phyloP scores from a whole-genome alignment of 164 flowering plant genomes.

The Warburgia ugandensis region DNA sequence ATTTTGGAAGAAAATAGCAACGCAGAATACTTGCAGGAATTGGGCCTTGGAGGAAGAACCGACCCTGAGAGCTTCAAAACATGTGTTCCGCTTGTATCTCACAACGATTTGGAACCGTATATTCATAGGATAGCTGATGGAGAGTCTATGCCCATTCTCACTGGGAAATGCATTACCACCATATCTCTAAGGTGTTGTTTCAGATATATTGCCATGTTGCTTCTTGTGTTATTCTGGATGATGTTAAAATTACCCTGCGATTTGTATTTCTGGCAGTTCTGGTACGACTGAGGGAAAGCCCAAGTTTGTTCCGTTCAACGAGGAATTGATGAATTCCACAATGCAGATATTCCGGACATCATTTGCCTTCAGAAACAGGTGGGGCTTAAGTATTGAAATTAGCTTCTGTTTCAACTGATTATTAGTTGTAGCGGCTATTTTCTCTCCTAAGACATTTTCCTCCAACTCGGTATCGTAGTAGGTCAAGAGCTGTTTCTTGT shows the following conservation, averaged over 20 bases:
- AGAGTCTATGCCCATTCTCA: constrained; percentile 53
- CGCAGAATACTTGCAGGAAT: constrained; percentile 55
- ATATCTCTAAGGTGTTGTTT: constrained; percentile 63
- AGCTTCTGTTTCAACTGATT: no score
- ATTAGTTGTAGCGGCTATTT: no score
- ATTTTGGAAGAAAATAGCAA: constrained; percentile 66
- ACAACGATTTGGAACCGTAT: constrained; percentile 64
- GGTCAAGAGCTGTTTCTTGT: no score
- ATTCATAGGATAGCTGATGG: constrained; percentile 74
- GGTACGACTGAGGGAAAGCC: constrained; percentile 87
- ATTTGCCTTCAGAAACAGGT: constrained; percentile 89
- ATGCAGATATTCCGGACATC: constrained; percentile 69
- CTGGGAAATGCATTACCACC: constrained; percentile 64
- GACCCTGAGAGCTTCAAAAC: constrained; percentile 63
- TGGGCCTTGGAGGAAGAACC: constrained; percentile 74
- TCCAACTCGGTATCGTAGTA: no score
- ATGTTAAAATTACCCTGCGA: not conserved
- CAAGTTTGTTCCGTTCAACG: constrained; percentile 77
- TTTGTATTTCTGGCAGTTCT: constrained; percentile 45
- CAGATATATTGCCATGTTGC: not conserved
- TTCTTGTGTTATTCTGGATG: not conserved
- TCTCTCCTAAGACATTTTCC: no score
- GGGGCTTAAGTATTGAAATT: no score
- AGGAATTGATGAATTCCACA: constrained; percentile 52
- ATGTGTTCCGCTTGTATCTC: constrained; percentile 61